Base-by-base conservation (phyloP, 345 rosid species). In the Abelmoschus esculentus region DNA sequence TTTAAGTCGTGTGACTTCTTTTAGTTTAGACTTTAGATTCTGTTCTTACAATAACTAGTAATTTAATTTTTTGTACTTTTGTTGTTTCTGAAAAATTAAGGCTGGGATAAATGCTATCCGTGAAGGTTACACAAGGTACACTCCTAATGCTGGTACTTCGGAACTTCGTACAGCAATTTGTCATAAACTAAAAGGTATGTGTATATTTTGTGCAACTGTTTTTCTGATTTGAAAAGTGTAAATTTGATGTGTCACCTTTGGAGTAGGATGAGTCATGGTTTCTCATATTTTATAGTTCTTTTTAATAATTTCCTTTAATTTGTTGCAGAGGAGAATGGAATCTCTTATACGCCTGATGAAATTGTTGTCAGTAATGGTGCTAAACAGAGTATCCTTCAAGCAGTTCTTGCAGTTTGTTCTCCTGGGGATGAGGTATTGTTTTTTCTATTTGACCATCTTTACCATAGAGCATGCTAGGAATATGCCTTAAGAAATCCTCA, bases 321-420 rank as follows among this genome's bases (percentile, higher is more conserved):
- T 73, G 12, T 46, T 42, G 46, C 73, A 95, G 98, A 87, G 86
- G 99, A 91, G 82, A 95, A 95, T 69, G 98, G 97, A 64, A 40
- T 91, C 58, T 64, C 89, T 26, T 95, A 95, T 78, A 70, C 86
- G 0, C 96, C 97, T 28, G 87, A 95, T 73, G 90, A 95, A 77
- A 83, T 95, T 72, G 71, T 92, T 71, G 96, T 92, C 67, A 95
- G 98, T 72, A 95, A 95, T 79, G 98, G 99, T 70, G 99, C 99
- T 49, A 95, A 95, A 77, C 99, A 95, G 80, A 66, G 93, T 73
- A 70, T 78, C 61, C 64, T 81, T 66, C 98, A 95, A 80, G 98
- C 99, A 11, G 86, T 87, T 31, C 82, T 88, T 72, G 99, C 99
- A 3, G 97, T 92, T 74, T 95, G 98, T 76, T 85, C 92, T 22